Evolutionary conservation across 139 green algal genomes (phyloP), one percentile per base, ranked within the genome.

Genomic region (Zygnema cylindricum): DNA sequence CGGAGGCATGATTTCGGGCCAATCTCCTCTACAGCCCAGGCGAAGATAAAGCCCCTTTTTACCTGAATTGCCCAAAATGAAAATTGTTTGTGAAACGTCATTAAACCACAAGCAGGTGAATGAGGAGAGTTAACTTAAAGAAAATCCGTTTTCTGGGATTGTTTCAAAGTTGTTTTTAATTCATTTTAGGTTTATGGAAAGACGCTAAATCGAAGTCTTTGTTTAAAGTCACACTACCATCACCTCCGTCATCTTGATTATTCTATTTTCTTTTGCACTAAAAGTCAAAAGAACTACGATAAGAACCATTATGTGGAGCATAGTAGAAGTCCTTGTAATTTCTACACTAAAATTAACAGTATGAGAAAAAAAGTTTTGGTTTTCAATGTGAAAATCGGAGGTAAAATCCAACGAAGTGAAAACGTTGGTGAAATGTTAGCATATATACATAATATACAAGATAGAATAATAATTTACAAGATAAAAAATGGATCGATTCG

Each of bases 1-100:
- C 36, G 71, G 71, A 11, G 71, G 71, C 38, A 54, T 41, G 71
- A 79, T 79, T 7, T 79, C 71, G 38, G 71, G 71, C 71, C 71
- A 79, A 79, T 79, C 71, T 3, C 71, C 71, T 79, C 71, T 7
- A 16, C 71, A 79, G 21, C 71, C 71, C 11, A 79, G 16, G 11
- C 38, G 36, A 11, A 79, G 36, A 79, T 79, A 79, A 7, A 79
- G 38, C 38, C 36, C 36, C 38, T 79, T 79, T 11, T 79, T 79
- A 41, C 71, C 71, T 79, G 71, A 41, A 79, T 3, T 79, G 71
- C 49, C 7, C 49, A 7, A 7, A 63, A 63, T 25, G 16, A 63
- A 63, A 7, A 25, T 63, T 63, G 16, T 7, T 16, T 25, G 7
- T 63, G 7, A 16, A 63, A 63, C 49, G 49, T 25, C 49, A 7